A percentile compares a stretch with the other conserved stretches of the same genome.
These are phyloP conservation scores for Alternaria rosae DNA, from an alignment of 2,329 filamentous ascomycete genomes.

Conservation along the genomic window DNA sequence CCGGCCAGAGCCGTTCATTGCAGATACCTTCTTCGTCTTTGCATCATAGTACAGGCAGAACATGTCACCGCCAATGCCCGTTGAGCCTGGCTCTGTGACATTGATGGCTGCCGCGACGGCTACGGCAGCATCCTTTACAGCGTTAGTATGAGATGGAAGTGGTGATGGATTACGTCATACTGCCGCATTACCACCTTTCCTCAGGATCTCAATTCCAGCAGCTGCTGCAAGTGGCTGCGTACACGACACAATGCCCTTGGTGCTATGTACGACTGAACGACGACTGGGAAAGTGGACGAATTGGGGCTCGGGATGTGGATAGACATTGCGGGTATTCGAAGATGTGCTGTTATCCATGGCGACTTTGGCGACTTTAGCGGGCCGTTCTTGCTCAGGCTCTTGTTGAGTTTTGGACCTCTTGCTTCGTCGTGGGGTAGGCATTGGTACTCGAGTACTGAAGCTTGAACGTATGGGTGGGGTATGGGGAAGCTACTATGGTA, in stretches of 20 bases:
- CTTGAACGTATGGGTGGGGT: slow-evolving; percentile 9
- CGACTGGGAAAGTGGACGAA: slow-evolving; percentile 77
- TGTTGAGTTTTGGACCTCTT: slow-evolving; percentile 20
- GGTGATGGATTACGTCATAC: slow-evolving; percentile 61
- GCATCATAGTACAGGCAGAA: slow-evolving; percentile 94
- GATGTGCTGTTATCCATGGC: not conserved
- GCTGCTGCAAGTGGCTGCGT: slow-evolving; percentile 89
- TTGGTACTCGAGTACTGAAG: slow-evolving; percentile 6
- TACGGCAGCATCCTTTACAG: slow-evolving; percentile 84
- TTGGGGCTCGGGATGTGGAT: slow-evolving; percentile 57
- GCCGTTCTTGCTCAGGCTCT: slow-evolving; percentile 1
- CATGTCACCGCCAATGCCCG: slow-evolving; percentile 96
- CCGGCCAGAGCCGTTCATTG: slow-evolving; percentile 93
- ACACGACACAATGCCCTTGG: slow-evolving; percentile 87
- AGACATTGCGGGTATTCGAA: slow-evolving; percentile 51
- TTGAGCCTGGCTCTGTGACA: slow-evolving; percentile 90
- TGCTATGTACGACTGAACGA: slow-evolving; percentile 91
- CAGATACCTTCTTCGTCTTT: slow-evolving; percentile 78
- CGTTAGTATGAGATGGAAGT: slow-evolving; percentile 1
- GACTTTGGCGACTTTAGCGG: slow-evolving; percentile 1
- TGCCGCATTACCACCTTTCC: slow-evolving; percentile 89
- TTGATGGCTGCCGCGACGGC: slow-evolving; percentile 93
- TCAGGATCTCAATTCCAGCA: slow-evolving; percentile 85
- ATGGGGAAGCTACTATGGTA: slow-evolving; percentile 7
- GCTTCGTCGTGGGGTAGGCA: slow-evolving; percentile 22